phyloP scores from a whole-genome alignment of 768 basidiomycete genomes.

The Kwoniella europaea region DNA sequence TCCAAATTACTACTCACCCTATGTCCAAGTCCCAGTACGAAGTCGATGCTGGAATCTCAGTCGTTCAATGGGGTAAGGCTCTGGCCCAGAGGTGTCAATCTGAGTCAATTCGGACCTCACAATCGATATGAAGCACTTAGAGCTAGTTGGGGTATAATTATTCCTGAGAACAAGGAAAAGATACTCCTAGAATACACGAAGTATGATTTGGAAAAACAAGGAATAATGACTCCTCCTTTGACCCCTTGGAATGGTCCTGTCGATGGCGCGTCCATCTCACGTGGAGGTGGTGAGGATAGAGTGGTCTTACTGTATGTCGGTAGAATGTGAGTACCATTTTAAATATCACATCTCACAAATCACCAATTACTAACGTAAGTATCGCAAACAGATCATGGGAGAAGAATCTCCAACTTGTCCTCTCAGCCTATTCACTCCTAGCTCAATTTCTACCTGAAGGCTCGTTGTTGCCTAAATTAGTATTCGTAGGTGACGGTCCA shows the following conservation, averaged over 20 bases:
- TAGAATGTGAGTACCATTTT: conserved; percentile 49
- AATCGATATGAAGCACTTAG: conserved; percentile 51
- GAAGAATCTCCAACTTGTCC: conserved; percentile 61
- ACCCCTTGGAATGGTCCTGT: conserved; percentile 22
- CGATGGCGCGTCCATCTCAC: neutral
- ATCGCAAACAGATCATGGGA: conserved; percentile 57
- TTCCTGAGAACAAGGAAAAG: conserved; percentile 18
- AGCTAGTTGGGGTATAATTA: conserved; percentile 52
- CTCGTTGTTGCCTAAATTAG: conserved; percentile 50
- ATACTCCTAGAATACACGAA: neutral
- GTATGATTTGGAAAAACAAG: neutral
- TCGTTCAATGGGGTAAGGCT: conserved; percentile 57
- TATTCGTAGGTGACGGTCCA: conserved; percentile 62
- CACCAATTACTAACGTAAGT: too few species aligned
- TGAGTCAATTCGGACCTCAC: conserved; percentile 56
- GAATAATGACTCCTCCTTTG: conserved; percentile 24
- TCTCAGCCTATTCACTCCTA: conserved; percentile 58
- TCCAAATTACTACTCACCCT: conserved; percentile 58
- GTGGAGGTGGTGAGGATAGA: conserved; percentile 7
- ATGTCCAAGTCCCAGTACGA: conserved; percentile 60
- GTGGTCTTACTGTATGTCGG: conserved; percentile 59
- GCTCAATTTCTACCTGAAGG: conserved; percentile 35
- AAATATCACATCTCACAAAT: neutral
- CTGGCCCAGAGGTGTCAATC: conserved; percentile 61
- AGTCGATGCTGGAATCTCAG: conserved; percentile 54